A percentile compares a stretch with the other conserved stretches of the same genome.
Evolutionary conservation across 2,329 filamentous ascomycete genomes (phyloP).

Genomic region (Microsporum audouinii): DNA sequence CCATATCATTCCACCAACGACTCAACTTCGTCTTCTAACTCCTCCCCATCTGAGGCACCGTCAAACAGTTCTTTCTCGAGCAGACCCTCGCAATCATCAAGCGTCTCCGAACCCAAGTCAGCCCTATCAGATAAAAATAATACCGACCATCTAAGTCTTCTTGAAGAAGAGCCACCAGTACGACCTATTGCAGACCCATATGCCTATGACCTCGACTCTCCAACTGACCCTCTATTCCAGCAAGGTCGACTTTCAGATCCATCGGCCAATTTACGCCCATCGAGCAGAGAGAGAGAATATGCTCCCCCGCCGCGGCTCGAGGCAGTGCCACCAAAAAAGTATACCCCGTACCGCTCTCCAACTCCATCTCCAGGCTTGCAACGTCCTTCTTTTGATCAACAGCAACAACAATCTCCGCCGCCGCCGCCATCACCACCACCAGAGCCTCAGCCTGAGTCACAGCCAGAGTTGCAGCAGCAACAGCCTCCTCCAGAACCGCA

Average conservation of each 20-base stretch:
- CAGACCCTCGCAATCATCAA: conserved; percentile 36
- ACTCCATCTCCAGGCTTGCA: not conserved
- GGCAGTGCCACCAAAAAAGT: conserved; percentile 1
- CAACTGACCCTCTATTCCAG: conserved; percentile 38
- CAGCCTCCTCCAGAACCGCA: conserved; percentile 3
- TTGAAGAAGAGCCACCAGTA: not conserved
- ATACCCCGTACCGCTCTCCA: not conserved
- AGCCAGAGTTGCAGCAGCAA: not conserved
- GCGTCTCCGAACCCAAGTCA: conserved; percentile 22
- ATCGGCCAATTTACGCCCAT: not conserved
- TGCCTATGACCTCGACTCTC: conserved; percentile 33
- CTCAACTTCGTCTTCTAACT: conserved; percentile 55
- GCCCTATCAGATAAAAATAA: conserved; percentile 17
- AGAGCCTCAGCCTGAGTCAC: conserved; percentile 2
- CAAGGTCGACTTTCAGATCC: conserved; percentile 28
- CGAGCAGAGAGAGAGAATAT: not conserved
- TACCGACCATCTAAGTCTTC: not conserved
- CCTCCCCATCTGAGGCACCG: conserved; percentile 48
- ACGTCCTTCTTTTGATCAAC: not conserved
- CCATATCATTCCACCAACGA: conserved; percentile 54
- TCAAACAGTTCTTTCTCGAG: conserved; percentile 53
- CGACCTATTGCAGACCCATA: conserved; percentile 5
- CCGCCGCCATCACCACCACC: conserved; percentile 10
- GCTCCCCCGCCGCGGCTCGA: not conserved
- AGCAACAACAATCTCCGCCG: conserved; percentile 13